Percentiles rank a stretch among this genome's conserved stretches.
Evolutionary conservation across 768 basidiomycete species (phyloP).

Genomic region (Suillus brevipes): DNA sequence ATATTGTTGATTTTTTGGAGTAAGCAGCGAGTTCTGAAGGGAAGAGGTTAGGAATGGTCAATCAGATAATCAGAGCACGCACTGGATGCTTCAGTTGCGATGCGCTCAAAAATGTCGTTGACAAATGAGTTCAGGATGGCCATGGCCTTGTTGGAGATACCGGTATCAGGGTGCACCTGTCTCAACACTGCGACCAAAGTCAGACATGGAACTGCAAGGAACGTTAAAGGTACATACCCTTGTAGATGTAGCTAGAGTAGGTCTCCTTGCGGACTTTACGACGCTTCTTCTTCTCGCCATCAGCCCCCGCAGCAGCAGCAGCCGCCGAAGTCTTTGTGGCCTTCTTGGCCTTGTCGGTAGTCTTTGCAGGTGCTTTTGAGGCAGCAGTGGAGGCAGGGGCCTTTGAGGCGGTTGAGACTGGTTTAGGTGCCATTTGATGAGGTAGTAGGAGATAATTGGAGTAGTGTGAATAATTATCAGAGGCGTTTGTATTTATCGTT

Average conservation of each 20-base stretch:
- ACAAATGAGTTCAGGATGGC: slow-evolving; percentile 95
- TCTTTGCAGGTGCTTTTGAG: slow-evolving; percentile 47
- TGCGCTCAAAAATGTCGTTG: slow-evolving; percentile 93
- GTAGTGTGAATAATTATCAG: neutral
- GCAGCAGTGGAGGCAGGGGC: slow-evolving; percentile 44
- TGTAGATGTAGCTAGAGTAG: slow-evolving; percentile 94
- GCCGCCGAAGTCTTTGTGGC: slow-evolving; percentile 60
- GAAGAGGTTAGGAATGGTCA: neutral
- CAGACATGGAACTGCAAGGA: neutral
- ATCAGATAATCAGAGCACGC: slow-evolving; percentile 27
- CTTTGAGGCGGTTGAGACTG: slow-evolving; percentile 83
- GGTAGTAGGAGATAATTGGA: slow-evolving; percentile 14
- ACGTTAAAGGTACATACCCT: slow-evolving; percentile 46
- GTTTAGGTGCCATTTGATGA: slow-evolving; percentile 60
- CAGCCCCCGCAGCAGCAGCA: slow-evolving; percentile 46
- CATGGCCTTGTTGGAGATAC: slow-evolving; percentile 99
- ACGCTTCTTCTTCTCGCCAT: slow-evolving; percentile 85
- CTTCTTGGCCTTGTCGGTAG: slow-evolving; percentile 44
- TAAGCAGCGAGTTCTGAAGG: slow-evolving; percentile 86
- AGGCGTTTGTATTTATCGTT: slow-evolving; percentile 19
- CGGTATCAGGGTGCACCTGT: slow-evolving; percentile 97
- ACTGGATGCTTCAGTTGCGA: slow-evolving; percentile 90
- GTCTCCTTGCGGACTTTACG: slow-evolving; percentile 90
- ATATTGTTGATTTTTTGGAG: slow-evolving; percentile 99
- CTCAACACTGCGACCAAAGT: slow-evolving; percentile 65